These are phyloP conservation scores for Endothia cerciana DNA, from an alignment of 2,329 filamentous ascomycete genomes.

Conservation along the genomic window DNA sequence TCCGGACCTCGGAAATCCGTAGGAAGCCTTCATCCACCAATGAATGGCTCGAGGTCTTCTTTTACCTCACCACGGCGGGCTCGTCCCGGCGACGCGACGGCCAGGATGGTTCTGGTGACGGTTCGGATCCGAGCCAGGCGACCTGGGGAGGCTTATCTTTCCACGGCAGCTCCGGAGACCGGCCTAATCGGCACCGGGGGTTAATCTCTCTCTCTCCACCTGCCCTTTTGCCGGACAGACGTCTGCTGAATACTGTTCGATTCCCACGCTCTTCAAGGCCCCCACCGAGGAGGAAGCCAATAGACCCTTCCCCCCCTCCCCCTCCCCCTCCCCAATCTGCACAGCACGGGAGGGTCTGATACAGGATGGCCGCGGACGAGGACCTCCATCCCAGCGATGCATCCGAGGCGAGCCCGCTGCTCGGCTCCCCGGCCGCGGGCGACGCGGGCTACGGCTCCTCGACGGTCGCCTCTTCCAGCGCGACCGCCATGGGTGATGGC, in stretches of 20 bases:
- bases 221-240: neutral
- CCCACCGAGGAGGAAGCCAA: too few species aligned
- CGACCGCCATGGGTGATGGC: neutral
- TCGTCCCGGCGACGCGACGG: neutral
- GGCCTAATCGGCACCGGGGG: neutral
- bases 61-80: neutral
- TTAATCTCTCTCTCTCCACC: constrained; percentile 2
- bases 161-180: neutral
- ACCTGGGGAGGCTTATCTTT: neutral
- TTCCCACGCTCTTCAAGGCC: too few species aligned
- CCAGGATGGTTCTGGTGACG: neutral
- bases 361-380: constrained; percentile 18
- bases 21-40: too few species aligned
- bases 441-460: constrained; percentile 1
- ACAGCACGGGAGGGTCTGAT: neutral
- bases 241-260: neutral
- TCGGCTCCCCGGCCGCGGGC: constrained; percentile 1
- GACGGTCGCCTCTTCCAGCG: neutral
- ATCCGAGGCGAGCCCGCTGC: constrained; percentile 25
- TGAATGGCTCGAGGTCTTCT: too few species aligned
- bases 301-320: too few species aligned
- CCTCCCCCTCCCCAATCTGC: too few species aligned
- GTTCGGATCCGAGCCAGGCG: neutral
- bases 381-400: neutral
- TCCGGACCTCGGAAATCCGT: too few species aligned